Evolutionary conservation across 768 basidiomycete genomes (phyloP).

Genomic region (Tricholoma sp.): DNA sequence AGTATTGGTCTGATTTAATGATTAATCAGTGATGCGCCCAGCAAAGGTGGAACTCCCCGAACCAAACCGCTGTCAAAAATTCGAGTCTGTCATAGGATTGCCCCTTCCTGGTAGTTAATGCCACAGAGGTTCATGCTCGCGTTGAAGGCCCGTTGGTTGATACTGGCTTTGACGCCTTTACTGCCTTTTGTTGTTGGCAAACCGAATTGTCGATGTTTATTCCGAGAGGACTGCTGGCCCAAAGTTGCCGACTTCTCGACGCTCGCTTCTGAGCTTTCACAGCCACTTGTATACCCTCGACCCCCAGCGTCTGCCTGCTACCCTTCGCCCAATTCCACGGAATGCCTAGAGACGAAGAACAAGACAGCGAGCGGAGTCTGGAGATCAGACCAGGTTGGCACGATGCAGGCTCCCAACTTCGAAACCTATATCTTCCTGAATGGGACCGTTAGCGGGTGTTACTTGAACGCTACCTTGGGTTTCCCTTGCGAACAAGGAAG

Average conservation of each 20-base stretch:
- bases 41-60: no score
- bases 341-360: slow-evolving; percentile 27
- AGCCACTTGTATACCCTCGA: slow-evolving; percentile 34
- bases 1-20: no score
- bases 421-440: slow-evolving; percentile 31
- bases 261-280: slow-evolving; percentile 24
- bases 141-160: no score
- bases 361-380: slow-evolving; percentile 30
- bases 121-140: no score
- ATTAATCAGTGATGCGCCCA: no score
- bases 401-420: slow-evolving; percentile 27
- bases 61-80: no score
- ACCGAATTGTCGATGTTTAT: neutral
- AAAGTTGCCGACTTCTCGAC: neutral
- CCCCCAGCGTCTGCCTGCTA: slow-evolving; percentile 39
- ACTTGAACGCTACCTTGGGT: slow-evolving; percentile 35
- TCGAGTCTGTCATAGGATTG: no score
- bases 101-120: no score
- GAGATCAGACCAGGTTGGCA: slow-evolving; percentile 35
- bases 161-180: no score
- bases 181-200: neutral
- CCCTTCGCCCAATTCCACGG: slow-evolving; percentile 23
- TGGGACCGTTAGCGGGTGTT: slow-evolving; percentile 47
- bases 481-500: slow-evolving; percentile 38
- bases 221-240: neutral